Percentiles rank a stretch among this genome's conserved stretches.
These are phyloP conservation scores for Fusarium napiforme DNA, from an alignment of 2,329 filamentous ascomycete species.

Conservation along the genomic window DNA sequence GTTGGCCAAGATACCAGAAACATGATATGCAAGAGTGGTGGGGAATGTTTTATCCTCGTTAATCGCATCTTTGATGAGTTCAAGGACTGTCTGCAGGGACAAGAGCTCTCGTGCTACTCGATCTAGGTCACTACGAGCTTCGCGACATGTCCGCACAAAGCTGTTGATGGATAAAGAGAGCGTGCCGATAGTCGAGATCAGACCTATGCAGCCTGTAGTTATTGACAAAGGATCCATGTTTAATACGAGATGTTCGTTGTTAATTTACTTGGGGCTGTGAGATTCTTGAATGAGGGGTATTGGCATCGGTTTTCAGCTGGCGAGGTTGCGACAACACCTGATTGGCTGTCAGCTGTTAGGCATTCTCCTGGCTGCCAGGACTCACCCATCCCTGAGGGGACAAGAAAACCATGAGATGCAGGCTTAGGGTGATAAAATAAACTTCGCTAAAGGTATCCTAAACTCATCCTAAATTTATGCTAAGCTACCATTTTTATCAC, in stretches of 20 bases:
- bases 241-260: neutral
- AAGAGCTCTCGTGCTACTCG: neutral
- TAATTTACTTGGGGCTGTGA: fast-evolving
- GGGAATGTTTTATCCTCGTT: neutral
- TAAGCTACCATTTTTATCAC: too few relatives aligned
- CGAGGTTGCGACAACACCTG: neutral
- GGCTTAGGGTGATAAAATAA: too few relatives aligned
- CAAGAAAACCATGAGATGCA: too few relatives aligned
- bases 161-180: neutral
- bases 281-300: neutral
- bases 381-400: too few relatives aligned
- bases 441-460: too few relatives aligned
- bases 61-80: neutral
- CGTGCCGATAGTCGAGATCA: neutral
- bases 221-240: neutral
- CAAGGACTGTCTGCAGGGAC: neutral
- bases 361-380: too few relatives aligned
- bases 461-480: too few relatives aligned
- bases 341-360: neutral
- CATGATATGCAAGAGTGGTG: neutral
- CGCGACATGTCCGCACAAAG: neutral
- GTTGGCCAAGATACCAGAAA: neutral
- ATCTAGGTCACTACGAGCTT: neutral
- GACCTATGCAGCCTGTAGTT: neutral
- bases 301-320: neutral